Evolutionary conservation across 495 filamentous ascomycete species (phyloP).

Genomic region (Daldinia vernicosa): DNA sequence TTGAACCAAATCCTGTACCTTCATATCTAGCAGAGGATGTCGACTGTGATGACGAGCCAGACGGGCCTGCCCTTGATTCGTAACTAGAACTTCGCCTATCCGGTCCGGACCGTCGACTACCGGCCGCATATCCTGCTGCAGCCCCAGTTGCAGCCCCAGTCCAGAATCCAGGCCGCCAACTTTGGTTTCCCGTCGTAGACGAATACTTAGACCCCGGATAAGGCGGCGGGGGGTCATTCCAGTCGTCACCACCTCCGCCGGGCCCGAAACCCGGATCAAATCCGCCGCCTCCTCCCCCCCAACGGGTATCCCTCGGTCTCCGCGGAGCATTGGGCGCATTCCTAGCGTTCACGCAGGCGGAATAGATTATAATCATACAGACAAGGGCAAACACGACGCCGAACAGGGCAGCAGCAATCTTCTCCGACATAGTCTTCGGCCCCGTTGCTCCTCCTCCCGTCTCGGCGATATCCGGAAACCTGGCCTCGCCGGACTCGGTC

Average conservation of each 20-base stretch:
- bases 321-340: neutral
- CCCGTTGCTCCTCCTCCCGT: slow-evolving; percentile 36
- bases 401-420: slow-evolving; percentile 27
- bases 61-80: slow-evolving; percentile 49
- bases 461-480: slow-evolving; percentile 62
- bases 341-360: slow-evolving; percentile 43
- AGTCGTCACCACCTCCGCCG: slow-evolving; percentile 59
- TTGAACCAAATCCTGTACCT: slow-evolving; percentile 92
- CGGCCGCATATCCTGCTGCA: slow-evolving; percentile 73
- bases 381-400: slow-evolving; percentile 53
- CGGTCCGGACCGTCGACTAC: slow-evolving; percentile 57
- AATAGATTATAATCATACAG: slow-evolving; percentile 61
- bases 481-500: slow-evolving; percentile 81
- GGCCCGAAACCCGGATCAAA: slow-evolving; percentile 51
- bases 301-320: slow-evolving; percentile 24
- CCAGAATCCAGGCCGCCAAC: slow-evolving; percentile 92
- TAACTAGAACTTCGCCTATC: slow-evolving; percentile 47
- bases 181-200: slow-evolving; percentile 50
- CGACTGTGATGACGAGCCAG: slow-evolving; percentile 53
- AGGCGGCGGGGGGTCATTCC: slow-evolving; percentile 66
- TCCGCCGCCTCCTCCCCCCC: slow-evolving; percentile 41
- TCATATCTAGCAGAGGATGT: slow-evolving; percentile 68
- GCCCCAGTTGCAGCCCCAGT: slow-evolving; percentile 75
- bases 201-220: slow-evolving; percentile 57
- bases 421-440: neutral